Evolutionary conservation across 2,329 filamentous ascomycete species (phyloP), one percentile per base, ranked within the genome.

Genomic region (Colletotrichum noveboracense): DNA sequence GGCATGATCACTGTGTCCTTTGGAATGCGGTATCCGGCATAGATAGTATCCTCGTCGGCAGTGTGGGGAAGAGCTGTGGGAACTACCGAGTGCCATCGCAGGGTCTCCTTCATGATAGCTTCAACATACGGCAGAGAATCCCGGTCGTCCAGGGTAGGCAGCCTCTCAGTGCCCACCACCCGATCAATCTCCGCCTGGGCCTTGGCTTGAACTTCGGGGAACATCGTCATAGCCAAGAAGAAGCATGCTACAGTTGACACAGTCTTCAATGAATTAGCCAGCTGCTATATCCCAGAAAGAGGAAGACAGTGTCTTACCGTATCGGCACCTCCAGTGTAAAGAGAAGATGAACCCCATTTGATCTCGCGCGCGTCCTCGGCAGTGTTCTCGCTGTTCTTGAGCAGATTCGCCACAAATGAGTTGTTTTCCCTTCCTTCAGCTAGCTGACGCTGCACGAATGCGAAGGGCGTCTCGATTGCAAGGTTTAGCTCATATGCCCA

Each of bases 51-150:
- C 28, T 74, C 82, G 3, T 81, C 79, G 1, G 86, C 84, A 3
- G 81, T 79, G 70, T 87, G 85, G 0, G 85, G 80, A 1, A 88
- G 26, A 7, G 43, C 70, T 1, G 89, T 85, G 56, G 88, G 87
- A 18, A 86, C 86, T 1, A 90, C 87, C 0, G 89, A 88, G 7
- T 89, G 85, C 89, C 90, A 91, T 2, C 90, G 85, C 8, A 91
- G 80, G 2, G 88, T 85, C 77, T 93, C 91, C 75, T 91, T 91
- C 28, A 91, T 85, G 12, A 90, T 85, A 2, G 88, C 88, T 30
- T 86, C 84, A 34, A 91, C 79, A 77, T 92, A 92, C 0, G 89
- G 89, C 10, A 92, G 79, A 7, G 83, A 80, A 0, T 84, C 80
- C 18, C 85, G 84, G 77, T 92, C 90, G 21, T 87, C 85, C 81